Percentiles rank a stretch among this genome's conserved stretches.
phyloP scores from a whole-genome alignment of 768 basidiomycete genomes.

The Leucosporidium scottii region DNA sequence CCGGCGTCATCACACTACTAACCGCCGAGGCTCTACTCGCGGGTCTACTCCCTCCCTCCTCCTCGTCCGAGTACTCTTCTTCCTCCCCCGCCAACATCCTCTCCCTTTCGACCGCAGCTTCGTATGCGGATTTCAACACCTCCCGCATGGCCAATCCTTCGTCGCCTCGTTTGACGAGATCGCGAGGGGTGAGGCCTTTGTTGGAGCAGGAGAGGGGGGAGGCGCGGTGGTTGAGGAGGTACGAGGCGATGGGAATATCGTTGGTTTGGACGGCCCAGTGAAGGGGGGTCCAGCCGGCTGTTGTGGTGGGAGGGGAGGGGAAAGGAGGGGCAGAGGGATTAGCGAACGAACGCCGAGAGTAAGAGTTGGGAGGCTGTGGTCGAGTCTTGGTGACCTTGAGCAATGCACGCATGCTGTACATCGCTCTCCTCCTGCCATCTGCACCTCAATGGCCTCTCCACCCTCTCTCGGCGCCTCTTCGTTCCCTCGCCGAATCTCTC shows the following conservation, averaged over 20 bases:
- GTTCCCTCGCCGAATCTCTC: too few species aligned
- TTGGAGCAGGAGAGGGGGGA: conserved; percentile 70
- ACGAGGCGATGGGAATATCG: conserved; percentile 83
- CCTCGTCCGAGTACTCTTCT: conserved; percentile 36
- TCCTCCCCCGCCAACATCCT: conserved; percentile 56
- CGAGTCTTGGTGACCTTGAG: not conserved
- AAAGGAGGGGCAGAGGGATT: not conserved
- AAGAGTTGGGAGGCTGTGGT: too few species aligned
- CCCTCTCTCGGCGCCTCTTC: too few species aligned
- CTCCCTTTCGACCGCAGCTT: conserved; percentile 52
- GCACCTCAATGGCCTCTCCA: too few species aligned
- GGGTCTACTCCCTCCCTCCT: not conserved
- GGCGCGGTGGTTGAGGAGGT: conserved; percentile 85
- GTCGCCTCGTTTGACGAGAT: conserved; percentile 74
- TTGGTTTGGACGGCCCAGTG: conserved; percentile 84
- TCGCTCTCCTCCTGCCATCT: too few species aligned
- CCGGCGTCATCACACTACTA: conserved; percentile 2
- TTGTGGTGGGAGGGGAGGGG: not conserved
- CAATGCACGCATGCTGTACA: too few species aligned
- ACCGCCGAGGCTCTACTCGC: not conserved
- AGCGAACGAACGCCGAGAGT: not conserved
- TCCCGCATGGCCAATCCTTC: conserved; percentile 78
- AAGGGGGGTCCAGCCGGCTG: conserved; percentile 91
- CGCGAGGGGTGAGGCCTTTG: conserved; percentile 74
- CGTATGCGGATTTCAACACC: conserved; percentile 83